Evolutionary conservation across 106 monocot species (phyloP), one percentile per base, ranked within the genome.

Genomic region (Dioscorea alata): DNA sequence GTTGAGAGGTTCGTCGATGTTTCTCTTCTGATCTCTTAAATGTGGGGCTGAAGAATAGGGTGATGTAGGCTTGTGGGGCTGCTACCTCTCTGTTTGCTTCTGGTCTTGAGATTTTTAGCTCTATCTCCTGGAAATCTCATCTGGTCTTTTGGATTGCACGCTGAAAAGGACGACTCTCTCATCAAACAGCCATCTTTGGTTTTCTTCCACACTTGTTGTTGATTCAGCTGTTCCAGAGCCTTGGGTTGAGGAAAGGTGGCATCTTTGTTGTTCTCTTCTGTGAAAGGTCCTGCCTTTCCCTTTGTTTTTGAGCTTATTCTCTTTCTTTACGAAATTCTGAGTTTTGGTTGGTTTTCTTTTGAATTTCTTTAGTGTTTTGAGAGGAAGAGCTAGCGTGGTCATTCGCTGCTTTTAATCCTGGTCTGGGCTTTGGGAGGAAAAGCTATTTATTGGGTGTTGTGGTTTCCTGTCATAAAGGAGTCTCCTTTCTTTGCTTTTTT

Each of bases 21-120:
- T 63, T 24, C 33, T 32, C 16, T 17, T 25, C 28, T 25, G 63
- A 25, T 63, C 63, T 32, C 28, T 9, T 23, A 3, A 31, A 31
- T 63, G 16, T 33, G 34, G 20, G 33, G 33, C 4, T 15, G 12
- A 18, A n/a, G 1, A 18, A 64, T n/a, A 32, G 35, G 15, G 12
- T 65, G 8, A 48, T 65, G 34, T 65, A 48, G 35, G 34, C 48
- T 17, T 65, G 64, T 65, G 60, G 75, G 67, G 61, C 2, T 51
- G 68, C 21, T 28, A 18, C 59, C 42, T 42, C 7, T 50, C 13
- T 68, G 22, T 19, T 66, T 35, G 16, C 33, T 69, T 21, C 25
- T n/a, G 61, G 33, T 42, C 18, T 42, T 42, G 42, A 10, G 31
- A 14, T 64, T 35, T 34, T 4, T 32, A 52, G 62, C 12, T 10